Evolutionary conservation across 768 basidiomycete species (phyloP).

Genomic region (Lentinula edodes): DNA sequence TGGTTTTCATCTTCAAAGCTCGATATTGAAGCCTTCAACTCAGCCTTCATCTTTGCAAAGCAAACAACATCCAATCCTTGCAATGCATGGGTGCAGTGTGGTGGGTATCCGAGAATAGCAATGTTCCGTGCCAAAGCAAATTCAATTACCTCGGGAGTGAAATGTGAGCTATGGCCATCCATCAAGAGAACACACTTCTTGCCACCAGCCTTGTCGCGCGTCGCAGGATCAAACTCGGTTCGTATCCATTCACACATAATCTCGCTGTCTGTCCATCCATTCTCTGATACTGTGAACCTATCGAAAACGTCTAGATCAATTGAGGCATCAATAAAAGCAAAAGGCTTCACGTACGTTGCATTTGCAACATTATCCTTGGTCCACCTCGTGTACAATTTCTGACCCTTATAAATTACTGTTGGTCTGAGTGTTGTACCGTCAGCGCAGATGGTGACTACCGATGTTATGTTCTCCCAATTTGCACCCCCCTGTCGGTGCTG

Average conservation of each 20-base stretch:
- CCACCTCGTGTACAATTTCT: conserved; percentile 25
- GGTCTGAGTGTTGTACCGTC: conserved; percentile 27
- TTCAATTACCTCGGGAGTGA: conserved; percentile 24
- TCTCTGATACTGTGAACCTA: conserved; percentile 20
- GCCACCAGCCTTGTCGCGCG: conserved; percentile 27
- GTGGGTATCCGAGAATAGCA: conserved; percentile 29
- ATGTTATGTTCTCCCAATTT: conserved; percentile 29
- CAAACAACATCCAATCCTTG: conserved; percentile 41
- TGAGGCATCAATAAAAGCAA: neutral
- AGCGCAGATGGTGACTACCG: conserved; percentile 33
- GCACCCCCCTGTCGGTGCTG: conserved; percentile 27
- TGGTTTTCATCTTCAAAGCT: conserved; percentile 18
- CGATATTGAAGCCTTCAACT: conserved; percentile 17
- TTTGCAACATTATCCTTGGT: conserved; percentile 27
- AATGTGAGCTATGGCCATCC: conserved; percentile 40
- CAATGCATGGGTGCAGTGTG: conserved; percentile 33
- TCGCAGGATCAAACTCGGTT: conserved; percentile 27
- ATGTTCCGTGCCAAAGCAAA: conserved; percentile 31
- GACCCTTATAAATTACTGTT: conserved; percentile 33
- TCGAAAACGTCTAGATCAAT: conserved; percentile 1
- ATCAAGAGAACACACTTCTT: conserved; percentile 25
- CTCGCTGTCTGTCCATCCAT: conserved; percentile 27
- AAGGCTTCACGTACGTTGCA: conserved; percentile 21
- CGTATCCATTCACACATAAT: conserved; percentile 19
- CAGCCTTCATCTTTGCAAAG: conserved; percentile 33